These are phyloP conservation scores for Stenogyne calaminthoides DNA, from an alignment of 305 asterid species.

Conservation along the genomic window DNA sequence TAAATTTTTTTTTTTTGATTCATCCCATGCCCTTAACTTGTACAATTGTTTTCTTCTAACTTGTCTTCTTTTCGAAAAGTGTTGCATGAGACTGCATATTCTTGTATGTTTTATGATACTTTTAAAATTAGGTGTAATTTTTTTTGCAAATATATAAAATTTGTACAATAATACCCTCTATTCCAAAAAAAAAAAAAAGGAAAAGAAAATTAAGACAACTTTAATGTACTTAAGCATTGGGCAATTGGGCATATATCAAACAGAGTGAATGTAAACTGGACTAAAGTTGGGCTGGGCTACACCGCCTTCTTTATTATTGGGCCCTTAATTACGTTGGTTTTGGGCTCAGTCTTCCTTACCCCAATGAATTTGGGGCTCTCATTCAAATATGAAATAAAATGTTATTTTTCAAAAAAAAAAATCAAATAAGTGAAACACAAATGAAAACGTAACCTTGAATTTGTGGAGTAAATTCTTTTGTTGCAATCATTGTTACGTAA, in stretches of 20 bases:
- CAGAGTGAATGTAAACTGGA: not conserved
- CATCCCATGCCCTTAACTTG: no score
- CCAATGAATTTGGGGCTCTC: not conserved
- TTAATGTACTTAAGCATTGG: no score
- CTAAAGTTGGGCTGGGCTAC: not conserved
- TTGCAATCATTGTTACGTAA: not conserved
- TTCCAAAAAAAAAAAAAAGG: no score
- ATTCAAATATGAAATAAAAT: not conserved
- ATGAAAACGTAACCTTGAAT: not conserved
- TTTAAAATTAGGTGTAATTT: no score
- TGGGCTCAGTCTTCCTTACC: not conserved
- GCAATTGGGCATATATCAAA: not conserved
- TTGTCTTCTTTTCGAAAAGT: no score
- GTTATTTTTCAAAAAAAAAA: not conserved
- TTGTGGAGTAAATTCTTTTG: not conserved
- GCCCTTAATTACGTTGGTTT: not conserved
- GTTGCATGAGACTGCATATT: not conserved
- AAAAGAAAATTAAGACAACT: not conserved
- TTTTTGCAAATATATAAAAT: no score
- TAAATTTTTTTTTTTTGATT: no score
- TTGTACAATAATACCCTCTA: not conserved
- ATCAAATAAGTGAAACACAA: not conserved
- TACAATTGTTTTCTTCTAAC: no score
- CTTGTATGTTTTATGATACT: not conserved
- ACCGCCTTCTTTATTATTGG: not conserved